These are phyloP conservation scores for sorghum (Sorghum bicolor) DNA, from an alignment of 176 grass and related monocot genomes.

Conservation along the genomic window DNA sequence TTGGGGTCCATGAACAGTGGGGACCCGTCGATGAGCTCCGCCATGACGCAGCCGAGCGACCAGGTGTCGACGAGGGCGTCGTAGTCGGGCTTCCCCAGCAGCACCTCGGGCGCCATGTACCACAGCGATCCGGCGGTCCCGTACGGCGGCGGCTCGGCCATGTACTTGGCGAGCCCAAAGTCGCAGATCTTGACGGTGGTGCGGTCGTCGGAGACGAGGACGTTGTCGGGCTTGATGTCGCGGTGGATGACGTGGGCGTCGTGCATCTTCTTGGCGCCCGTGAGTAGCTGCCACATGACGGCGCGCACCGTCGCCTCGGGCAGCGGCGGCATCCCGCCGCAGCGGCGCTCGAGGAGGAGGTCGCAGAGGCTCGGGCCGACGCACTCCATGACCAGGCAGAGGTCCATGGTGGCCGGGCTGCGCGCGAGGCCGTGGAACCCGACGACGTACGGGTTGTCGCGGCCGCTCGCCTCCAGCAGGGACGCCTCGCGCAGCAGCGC, in stretches of 20 bases:
- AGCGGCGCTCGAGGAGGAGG: too few relatives aligned
- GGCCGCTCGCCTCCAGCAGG: too few relatives aligned
- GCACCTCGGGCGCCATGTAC: conserved; percentile 35
- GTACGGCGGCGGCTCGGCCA: conserved; percentile 10
- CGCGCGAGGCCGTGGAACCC: too few relatives aligned
- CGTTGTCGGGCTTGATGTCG: conserved; percentile 86
- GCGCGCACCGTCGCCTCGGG: too few relatives aligned
- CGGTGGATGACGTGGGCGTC: conserved; percentile 59
- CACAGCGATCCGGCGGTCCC: neutral
- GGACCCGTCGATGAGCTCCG: conserved; percentile 12
- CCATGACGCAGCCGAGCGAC: conserved; percentile 50
- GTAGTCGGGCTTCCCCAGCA: conserved; percentile 29
- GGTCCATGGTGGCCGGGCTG: too few relatives aligned
- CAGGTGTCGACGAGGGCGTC: conserved; percentile 32
- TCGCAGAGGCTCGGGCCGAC: too few relatives aligned
- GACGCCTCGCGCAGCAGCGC: too few relatives aligned
- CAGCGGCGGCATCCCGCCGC: too few relatives aligned
- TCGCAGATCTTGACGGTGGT: conserved; percentile 36
- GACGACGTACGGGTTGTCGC: too few relatives aligned
- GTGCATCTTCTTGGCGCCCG: too few relatives aligned
- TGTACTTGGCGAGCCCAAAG: conserved; percentile 23
- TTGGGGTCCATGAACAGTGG: neutral
- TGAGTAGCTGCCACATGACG: too few relatives aligned
- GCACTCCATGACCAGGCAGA: too few relatives aligned
- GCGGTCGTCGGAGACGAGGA: conserved; percentile 26